Percentiles rank a stretch among this genome's conserved stretches.
Conservation (phyloP, 257 asterid species). For the Nicotiana benthamiana region DNA sequence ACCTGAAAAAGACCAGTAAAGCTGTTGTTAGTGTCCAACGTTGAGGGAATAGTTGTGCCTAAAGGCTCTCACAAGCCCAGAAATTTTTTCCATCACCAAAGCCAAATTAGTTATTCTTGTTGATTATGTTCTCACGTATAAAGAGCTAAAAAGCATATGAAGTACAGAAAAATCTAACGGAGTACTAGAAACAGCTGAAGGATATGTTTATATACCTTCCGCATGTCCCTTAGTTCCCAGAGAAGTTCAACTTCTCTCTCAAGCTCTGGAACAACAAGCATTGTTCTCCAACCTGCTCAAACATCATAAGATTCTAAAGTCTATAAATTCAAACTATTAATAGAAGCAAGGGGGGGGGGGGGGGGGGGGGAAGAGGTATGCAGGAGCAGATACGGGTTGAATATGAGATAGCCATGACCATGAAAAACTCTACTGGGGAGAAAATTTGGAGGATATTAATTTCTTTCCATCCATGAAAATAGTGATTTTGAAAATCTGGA, state of each 20-base stretch:
- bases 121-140: neutral
- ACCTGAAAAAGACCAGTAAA: neutral
- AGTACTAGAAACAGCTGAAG: neutral
- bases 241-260: slow-evolving; percentile 91
- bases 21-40: neutral
- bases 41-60: neutral
- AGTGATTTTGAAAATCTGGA: neutral
- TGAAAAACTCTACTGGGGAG: neutral
- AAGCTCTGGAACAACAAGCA: slow-evolving; percentile 99
- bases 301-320: slow-evolving; percentile 10
- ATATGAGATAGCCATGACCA: neutral
- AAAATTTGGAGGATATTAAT: neutral
- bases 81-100: neutral
- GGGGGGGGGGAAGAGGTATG: no score
- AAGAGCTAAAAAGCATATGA: neutral
- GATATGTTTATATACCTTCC: slow-evolving; percentile 52
- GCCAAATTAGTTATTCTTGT: neutral
- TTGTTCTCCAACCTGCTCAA: slow-evolving; percentile 94
- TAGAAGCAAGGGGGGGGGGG: no score
- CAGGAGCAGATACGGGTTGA: neutral
- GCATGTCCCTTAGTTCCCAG: slow-evolving; percentile 53
- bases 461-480: slow-evolving; percentile 4
- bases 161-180: neutral
- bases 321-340: slow-evolving; percentile 6
- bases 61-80: neutral